phyloP scores from a whole-genome alignment of 2,329 filamentous ascomycete species.

The Nannizziopsis barbatae region DNA sequence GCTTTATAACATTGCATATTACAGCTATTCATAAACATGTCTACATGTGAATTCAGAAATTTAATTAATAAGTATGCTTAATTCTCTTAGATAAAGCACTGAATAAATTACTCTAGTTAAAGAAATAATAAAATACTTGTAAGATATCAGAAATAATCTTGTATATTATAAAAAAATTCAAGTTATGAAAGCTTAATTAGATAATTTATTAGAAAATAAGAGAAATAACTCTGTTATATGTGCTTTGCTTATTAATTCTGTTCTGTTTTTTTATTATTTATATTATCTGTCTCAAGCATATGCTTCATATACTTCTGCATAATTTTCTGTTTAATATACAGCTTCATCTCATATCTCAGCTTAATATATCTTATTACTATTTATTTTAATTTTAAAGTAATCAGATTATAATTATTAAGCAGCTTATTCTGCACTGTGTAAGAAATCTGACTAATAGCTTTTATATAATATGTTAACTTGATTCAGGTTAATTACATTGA shows the following conservation, averaged over 20 bases:
- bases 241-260: not conserved
- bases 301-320: not conserved
- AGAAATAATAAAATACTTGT: conserved; percentile 46
- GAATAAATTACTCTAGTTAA: conserved; percentile 46
- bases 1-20: conserved; percentile 55
- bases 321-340: too few species aligned
- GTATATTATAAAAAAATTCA: conserved; percentile 40
- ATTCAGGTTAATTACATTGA: too few species aligned
- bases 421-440: too few species aligned
- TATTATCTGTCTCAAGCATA: not conserved
- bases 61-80: conserved; percentile 55
- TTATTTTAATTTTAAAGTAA: too few species aligned
- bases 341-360: too few species aligned
- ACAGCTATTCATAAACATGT: conserved; percentile 46
- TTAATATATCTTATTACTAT: too few species aligned
- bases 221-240: not conserved
- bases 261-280: not conserved
- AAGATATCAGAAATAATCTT: conserved; percentile 45
- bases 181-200: not conserved
- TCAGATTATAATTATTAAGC: too few species aligned
- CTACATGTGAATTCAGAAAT: conserved; percentile 52
- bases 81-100: conserved; percentile 47
- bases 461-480: too few species aligned
- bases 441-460: too few species aligned
- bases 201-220: not conserved